Base-by-base conservation (phyloP, 106 monocot genomes). In the Apostasia shenzhenica region DNA sequence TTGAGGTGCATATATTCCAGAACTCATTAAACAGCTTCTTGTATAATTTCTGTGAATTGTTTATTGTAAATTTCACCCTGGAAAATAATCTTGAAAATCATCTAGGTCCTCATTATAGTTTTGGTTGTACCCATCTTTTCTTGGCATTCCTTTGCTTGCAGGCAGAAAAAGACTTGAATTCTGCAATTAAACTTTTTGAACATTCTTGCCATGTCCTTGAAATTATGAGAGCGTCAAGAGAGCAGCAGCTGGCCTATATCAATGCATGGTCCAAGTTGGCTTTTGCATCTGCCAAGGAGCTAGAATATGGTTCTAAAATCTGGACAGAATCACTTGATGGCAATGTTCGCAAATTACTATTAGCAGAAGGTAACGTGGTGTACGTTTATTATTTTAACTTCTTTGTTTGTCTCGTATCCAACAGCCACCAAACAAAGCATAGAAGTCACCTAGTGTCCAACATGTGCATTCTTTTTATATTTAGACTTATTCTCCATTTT, bases 221-320 rank as follows among this genome's bases (percentile, higher is more conserved):
- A 57, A 68, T 80, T 8, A 61, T 86, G 66, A 68, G 60, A 70
- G 69, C 75, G 68, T 81, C 88, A 3, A 48, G 37, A 50, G 83
- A 85, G 73, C 81, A 81, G 6, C 81, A 81, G 56, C 63, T 38
- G 51, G 63, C 71, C 68, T 92, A 88, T 81, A 57, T 88, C 41
- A 45, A 59, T 54, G 72, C 74, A 70, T 92, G 92, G 92, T 83
- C 73, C 70, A 78, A 70, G 66, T 70, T 92, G 70, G 58, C 74
- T 75, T 58, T 55, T 26, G 74, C 58, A 37, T 88, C 88, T 77
- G 70, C 72, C 6, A 41, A 72, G 77, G 92, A 92, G 67, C 75
- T 92, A 77, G 52, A 88, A 46, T 81, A 75, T 77, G 92, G 92
- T 62, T 68, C 75, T 13, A 66, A 56, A 47, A 79, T 88, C 54